Evolutionary conservation across 257 asterid genomes (phyloP).

Genomic region (Leonotis leonurus): DNA sequence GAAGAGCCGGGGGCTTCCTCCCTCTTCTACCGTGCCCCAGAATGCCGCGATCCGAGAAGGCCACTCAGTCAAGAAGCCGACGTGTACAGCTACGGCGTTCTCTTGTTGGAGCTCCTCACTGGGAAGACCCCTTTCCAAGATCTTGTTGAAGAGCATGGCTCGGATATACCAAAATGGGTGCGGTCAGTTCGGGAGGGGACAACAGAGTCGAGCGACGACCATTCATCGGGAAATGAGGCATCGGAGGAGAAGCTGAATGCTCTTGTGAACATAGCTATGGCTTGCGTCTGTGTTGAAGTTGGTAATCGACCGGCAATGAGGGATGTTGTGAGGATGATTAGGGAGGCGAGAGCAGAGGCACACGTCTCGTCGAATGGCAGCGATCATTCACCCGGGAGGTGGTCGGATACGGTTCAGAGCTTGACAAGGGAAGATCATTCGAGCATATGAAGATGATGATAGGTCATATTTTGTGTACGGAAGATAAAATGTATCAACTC

Average conservation of each 20-base stretch:
- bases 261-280: conserved; percentile 66
- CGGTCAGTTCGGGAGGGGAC: conserved; percentile 76
- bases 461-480: no score
- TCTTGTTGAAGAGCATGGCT: conserved; percentile 82
- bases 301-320: conserved; percentile 60
- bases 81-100: conserved; percentile 88
- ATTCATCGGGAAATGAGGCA: conserved; percentile 55
- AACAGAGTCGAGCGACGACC: conserved; percentile 74
- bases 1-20: conserved; percentile 83
- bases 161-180: conserved; percentile 82
- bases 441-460: conserved; percentile 44
- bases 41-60: conserved; percentile 64
- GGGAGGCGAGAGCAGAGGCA: conserved; percentile 81
- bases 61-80: conserved; percentile 76
- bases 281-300: conserved; percentile 47
- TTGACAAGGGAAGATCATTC: conserved; percentile 85
- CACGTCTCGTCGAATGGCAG: conserved; percentile 80
- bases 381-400: conserved; percentile 92
- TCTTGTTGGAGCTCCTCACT: conserved; percentile 74
- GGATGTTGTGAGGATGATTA: conserved; percentile 80
- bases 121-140: conserved; percentile 95
- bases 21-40: conserved; percentile 89
- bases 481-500: no score
- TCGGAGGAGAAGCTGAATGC: conserved; percentile 71
- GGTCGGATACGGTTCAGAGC: conserved; percentile 97